Evolutionary conservation across 2,329 filamentous ascomycete species (phyloP), one percentile per base, ranked within the genome.

Genomic region (Coleophoma cylindrospora): DNA sequence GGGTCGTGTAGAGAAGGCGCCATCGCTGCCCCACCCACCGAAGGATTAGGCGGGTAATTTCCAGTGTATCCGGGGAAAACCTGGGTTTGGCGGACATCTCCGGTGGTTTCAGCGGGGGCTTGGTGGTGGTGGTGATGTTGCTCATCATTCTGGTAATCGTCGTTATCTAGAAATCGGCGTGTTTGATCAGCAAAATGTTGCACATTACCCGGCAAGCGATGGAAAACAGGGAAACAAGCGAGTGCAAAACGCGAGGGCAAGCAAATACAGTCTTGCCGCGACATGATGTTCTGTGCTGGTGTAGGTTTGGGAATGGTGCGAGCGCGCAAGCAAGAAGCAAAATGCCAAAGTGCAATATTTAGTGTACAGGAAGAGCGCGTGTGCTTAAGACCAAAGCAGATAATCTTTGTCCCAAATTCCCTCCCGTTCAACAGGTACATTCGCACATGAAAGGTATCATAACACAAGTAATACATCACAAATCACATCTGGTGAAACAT

Each of bases 401-500:
- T 27, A 50, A 21, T 38, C 36, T 37, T 21, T 22, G 36, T 48
- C 49, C 55, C 56, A 52, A 51, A 52, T 49, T 46, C 51, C 52
- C 44, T 22, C 52, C 54, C 49, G 40, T 19, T 52, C 54, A 57
- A 54, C 37, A 58, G 50, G 55, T 60, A 61, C 59, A 52, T 57
- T 54, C 52, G 55, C 59, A 44, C 41, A 55, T 54, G 54, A 61
- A 57, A 61, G 55, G 61, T 62, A 64, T 61, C 59, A 62, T 63
- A 63, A 58, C 59, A 58, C 59, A 64, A 61, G 55, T 58, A 61
- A 59, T 61, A 62, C 59, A 57, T 61, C 49, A 55, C 45, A 54
- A 52, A 79, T 89, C 83, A 94, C 85, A 94, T 89, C 78, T 91
- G 88, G 80, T 67, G 63, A 66, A 91, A 96, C 91, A 95, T 96